These are phyloP conservation scores for Mortierella polycephala DNA, from an alignment of 371 early-diverging fungal species.

Conservation along the genomic window DNA sequence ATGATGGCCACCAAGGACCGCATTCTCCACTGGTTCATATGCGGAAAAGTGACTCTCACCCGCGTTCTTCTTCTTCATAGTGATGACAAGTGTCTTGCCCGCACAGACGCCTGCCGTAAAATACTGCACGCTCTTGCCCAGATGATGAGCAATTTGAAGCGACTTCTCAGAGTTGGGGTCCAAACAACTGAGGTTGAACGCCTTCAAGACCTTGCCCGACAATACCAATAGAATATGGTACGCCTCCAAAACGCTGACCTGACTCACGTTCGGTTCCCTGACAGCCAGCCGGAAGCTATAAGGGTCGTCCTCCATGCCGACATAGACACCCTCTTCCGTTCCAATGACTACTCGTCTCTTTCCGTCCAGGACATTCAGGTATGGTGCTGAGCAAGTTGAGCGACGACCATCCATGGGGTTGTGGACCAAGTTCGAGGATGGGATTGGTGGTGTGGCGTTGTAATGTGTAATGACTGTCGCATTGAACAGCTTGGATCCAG, in stretches of 20 bases:
- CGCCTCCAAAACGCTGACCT: constrained; percentile 84
- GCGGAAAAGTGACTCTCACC: constrained; percentile 52
- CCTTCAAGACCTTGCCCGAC: constrained; percentile 68
- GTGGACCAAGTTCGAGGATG: constrained; percentile 26
- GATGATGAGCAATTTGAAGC: constrained; percentile 69
- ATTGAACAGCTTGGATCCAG: constrained; percentile 71
- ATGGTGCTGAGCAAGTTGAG: constrained; percentile 80
- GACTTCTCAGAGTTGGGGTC: constrained; percentile 60
- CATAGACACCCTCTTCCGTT: constrained; percentile 87
- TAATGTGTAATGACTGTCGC: constrained; percentile 60
- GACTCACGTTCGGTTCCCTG: constrained; percentile 78
- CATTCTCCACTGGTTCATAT: constrained; percentile 50
- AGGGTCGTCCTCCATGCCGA: constrained; percentile 57
- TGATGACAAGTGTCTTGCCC: constrained; percentile 52
- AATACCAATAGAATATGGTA: constrained; percentile 81
- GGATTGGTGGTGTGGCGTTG: constrained; percentile 56
- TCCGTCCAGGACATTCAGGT: constrained; percentile 64
- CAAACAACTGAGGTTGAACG: constrained; percentile 78
- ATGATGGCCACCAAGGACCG: constrained; percentile 37
- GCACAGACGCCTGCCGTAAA: constrained; percentile 77
- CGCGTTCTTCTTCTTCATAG: constrained; percentile 48
- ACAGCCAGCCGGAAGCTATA: constrained; percentile 64
- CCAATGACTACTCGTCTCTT: constrained; percentile 80
- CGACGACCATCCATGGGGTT: constrained; percentile 58
- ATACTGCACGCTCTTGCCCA: constrained; percentile 82